phyloP scores from a whole-genome alignment of 2,329 filamentous ascomycete genomes.

The Curvularia hawaiiensis region DNA sequence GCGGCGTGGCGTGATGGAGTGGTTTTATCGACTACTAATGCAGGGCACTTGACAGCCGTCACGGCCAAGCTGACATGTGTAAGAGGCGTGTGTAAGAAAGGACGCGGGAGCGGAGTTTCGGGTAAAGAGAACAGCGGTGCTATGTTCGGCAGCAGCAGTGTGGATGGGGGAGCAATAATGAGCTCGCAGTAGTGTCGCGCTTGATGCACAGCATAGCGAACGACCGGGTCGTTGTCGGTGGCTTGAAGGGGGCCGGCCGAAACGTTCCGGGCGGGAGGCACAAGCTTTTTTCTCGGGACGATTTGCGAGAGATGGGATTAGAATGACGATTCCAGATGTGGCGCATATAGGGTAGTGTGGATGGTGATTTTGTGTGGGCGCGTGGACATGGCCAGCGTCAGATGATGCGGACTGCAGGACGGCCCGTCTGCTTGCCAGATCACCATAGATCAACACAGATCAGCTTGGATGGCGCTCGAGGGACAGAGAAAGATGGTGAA shows the following conservation, averaged over 20 bases:
- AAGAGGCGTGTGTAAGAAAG: not conserved
- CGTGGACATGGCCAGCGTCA: not conserved
- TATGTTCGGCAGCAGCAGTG: slow-evolving; percentile 6
- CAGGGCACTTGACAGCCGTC: slow-evolving; percentile 11
- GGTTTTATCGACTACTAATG: slow-evolving; percentile 13
- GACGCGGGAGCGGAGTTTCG: not conserved
- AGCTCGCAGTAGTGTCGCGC: slow-evolving; percentile 9
- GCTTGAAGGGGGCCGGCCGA: slow-evolving; percentile 3
- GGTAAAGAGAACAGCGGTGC: slow-evolving; percentile 3
- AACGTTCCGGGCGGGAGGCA: slow-evolving; percentile 10
- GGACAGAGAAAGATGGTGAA: not conserved
- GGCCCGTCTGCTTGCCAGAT: not conserved
- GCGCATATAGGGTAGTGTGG: not conserved
- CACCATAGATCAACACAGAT: not conserved
- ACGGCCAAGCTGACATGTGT: slow-evolving; percentile 9
- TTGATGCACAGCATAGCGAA: not conserved
- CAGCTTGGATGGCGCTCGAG: not conserved
- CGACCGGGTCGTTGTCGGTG: slow-evolving; percentile 1
- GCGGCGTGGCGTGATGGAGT: slow-evolving; percentile 19
- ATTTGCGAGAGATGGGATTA: slow-evolving; percentile 3
- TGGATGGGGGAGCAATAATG: slow-evolving; percentile 9
- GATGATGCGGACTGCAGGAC: not conserved
- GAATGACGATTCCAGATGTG: slow-evolving; percentile 2
- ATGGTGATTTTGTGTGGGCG: not conserved
- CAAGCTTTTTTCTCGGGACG: slow-evolving; percentile 13